A percentile compares a stretch with the other conserved stretches of the same genome.
phyloP scores from a whole-genome alignment of 2,329 filamentous ascomycete genomes.

The Neopestalotiopsis sp. region DNA sequence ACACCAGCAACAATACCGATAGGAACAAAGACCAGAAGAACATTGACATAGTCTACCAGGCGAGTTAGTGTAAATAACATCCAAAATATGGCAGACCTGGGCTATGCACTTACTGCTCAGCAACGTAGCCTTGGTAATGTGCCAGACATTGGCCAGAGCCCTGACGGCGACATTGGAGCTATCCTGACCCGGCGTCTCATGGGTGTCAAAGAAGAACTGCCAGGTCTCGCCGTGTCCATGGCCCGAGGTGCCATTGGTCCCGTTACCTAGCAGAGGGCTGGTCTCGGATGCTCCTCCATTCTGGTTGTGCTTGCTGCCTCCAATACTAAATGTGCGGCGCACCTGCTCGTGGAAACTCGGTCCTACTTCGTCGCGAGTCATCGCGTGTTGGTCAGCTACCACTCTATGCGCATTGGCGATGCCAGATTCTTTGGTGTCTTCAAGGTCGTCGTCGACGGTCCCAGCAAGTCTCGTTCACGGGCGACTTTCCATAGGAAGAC shows the following conservation, averaged over 20 bases:
- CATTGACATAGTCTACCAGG: conserved; percentile 65
- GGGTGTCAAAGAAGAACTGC: conserved; percentile 55
- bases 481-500: background rate
- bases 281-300: conserved; percentile 34
- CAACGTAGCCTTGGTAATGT: conserved; percentile 62
- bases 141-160: conserved; percentile 56
- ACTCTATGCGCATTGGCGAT: conserved; percentile 17
- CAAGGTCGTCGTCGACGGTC: background rate
- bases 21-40: conserved; percentile 75
- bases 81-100: background rate
- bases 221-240: conserved; percentile 34
- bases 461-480: background rate
- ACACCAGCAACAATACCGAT: conserved; percentile 72
- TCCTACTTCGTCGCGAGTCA: conserved; percentile 34
- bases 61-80: background rate
- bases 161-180: conserved; percentile 52
- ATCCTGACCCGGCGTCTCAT: conserved; percentile 57
- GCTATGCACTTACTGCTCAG: conserved; percentile 58
- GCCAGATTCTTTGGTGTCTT: background rate
- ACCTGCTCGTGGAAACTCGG: conserved; percentile 33
- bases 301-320: conserved; percentile 23
- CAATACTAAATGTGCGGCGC: conserved; percentile 30
- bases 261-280: conserved; percentile 32
- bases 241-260: conserved; percentile 32
- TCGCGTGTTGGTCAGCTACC: conserved; percentile 34